Base-by-base conservation (phyloP, 805 yeast genomes). In the Suhomyces pyralidae region DNA sequence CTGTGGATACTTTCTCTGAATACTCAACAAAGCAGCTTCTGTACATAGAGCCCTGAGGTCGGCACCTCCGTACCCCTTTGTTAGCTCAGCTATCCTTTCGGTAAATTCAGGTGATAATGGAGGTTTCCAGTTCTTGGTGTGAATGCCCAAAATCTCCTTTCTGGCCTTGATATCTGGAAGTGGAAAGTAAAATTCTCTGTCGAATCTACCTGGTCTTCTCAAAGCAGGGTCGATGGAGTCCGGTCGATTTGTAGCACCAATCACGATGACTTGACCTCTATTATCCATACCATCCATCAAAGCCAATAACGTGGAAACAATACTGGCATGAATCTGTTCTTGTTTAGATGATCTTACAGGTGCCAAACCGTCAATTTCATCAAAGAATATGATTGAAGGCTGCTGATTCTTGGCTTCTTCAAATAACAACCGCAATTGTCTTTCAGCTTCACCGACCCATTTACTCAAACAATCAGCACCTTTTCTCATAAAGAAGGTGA, bases 211-310 rank as follows among this genome's bases (percentile, higher is more conserved):
- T 0, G 99, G 99, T 61, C 99, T 81, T 64, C 99, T 81, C 53
- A 94, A 77, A 0, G 99, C 99, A 1, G 99, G 97, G 69, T 94
- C 99, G n/a, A 94, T 89, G 0, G 97, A 88, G 70, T 94, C 98
- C 0, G 99, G 99, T 64, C 99, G 78, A 70, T 94, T 94, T 0
- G 99, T 94, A 1, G 99, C 99, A 54, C 99, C 99, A 60, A 94
- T 92, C 2, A 94, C 97, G 58, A 94, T 93, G 17, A 94, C 98
- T 66, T 94, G 98, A 7, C 99, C 99, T 66, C 98, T 83, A 60
- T 91, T 91, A 67, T 93, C 98, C 98, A 94, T 94, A 61, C 99
- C 99, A 69, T 94, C 99, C 99, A 94, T 94, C 49, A 94, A 74
- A 0, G 99, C 98, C 57, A 94, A 80, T 62, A 94, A 73, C 0